Base-by-base conservation (phyloP, 176 grass and related monocot genomes). In the Oropetium thomaeum region DNA sequence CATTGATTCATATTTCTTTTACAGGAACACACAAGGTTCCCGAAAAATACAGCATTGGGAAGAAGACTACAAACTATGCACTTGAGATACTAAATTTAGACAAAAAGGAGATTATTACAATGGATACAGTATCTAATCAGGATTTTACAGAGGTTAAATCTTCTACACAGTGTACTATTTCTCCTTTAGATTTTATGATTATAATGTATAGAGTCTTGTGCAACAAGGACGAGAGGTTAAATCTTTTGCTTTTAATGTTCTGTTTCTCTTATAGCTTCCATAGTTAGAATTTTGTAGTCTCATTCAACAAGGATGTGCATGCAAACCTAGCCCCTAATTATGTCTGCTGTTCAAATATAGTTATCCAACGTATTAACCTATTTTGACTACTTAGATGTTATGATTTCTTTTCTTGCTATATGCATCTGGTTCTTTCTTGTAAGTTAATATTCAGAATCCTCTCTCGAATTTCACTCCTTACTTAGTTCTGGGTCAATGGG, bases 81-180 rank as follows among this genome's bases (percentile, higher is more conserved):
- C 84, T 99, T 34, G 89, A 99, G 79, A 99, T 99, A 81, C 73
- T 95, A 62, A 99, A 99, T 88, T 89, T 99, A 86, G 59, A 64
- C 49, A 95, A 99, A 86, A 92, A 85, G 52, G 96, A 99, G 73
- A 67, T 85, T 58, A 84, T 91, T 32, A 88, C 77, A 2, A 89
- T 91, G 81, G 96, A 99, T 92, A 84, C 92, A 65, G 90, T 95
- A 81, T 99, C 96, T 69, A 99, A 99, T 79, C 96, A 99, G 77
- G 96, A 99, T 53, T 99, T 99, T 70, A 90, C 86, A 57, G 89
- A 95, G 96, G 96, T 99, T 53, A 61, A 44, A 62, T 84, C 30
- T 85, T 71, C 62, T 58, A 17, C 68, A 87, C 71, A 32, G 1
- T 58, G 25, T 17, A 53, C 15, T 47, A 14, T 59, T 19, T 34